Percentiles rank a stretch among this genome's conserved stretches.
Conservation (phyloP, 257 asterid genomes). For the Voacanga thouarsii region DNA sequence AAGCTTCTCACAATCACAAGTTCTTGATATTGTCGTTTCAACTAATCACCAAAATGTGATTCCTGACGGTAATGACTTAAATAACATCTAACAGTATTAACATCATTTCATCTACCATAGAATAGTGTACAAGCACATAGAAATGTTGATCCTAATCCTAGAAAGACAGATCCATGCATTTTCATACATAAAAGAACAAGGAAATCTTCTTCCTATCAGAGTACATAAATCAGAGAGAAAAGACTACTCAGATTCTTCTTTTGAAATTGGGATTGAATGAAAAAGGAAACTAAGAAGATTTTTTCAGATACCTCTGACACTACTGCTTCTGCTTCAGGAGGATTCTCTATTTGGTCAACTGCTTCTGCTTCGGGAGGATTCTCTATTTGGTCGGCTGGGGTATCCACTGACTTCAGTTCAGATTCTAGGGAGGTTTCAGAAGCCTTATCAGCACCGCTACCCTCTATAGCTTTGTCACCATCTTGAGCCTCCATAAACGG, state of each 20-base stretch:
- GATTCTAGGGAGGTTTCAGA: constrained; percentile 50
- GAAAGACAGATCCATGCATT: background rate
- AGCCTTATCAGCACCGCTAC: constrained; percentile 16
- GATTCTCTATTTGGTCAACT: constrained; percentile 30
- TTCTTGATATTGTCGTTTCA: background rate
- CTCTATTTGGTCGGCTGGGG: constrained; percentile 31
- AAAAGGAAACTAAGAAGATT: background rate
- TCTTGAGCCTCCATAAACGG: constrained; percentile 19
- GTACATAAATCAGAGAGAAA: background rate
- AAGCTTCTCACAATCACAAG: background rate
- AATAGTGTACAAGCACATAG: background rate
- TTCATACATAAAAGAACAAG: background rate
- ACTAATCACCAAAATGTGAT: background rate
- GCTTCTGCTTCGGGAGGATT: constrained; percentile 34
- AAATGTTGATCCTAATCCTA: background rate
- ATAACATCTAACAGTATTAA: background rate
- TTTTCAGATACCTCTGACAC: constrained; percentile 28
- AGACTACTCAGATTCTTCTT: background rate
- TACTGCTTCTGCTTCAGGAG: constrained; percentile 28
- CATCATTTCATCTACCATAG: background rate
- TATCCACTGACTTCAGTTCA: constrained; percentile 33
- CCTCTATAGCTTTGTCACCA: constrained; percentile 31
- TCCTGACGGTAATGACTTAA: background rate
- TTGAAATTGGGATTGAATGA: background rate
- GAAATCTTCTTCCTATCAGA: background rate